Evolutionary conservation across 495 filamentous ascomycete genomes (phyloP).

Genomic region (Stereocaulon alpinum): DNA sequence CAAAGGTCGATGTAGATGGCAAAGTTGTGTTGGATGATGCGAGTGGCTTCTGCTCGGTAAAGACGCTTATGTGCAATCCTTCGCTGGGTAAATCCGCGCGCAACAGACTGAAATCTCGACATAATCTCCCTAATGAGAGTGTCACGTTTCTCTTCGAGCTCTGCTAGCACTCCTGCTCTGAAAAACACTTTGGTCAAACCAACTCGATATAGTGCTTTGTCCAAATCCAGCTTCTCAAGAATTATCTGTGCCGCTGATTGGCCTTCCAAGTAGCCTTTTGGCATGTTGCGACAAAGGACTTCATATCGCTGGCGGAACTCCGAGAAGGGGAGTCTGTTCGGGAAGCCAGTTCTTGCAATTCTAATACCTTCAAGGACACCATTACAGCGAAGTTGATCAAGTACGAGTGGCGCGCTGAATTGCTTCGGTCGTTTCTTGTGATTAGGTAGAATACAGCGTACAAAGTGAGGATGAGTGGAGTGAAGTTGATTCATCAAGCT

Average conservation of each 20-base stretch:
- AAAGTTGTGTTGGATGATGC: slow-evolving; percentile 92
- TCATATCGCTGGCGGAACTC: slow-evolving; percentile 97
- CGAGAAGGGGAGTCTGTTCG: slow-evolving; percentile 81
- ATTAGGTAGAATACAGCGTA: slow-evolving; percentile 95
- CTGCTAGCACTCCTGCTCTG: slow-evolving; percentile 88
- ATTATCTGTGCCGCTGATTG: slow-evolving; percentile 77
- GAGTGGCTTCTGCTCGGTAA: slow-evolving; percentile 87
- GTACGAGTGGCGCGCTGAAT: slow-evolving; percentile 74
- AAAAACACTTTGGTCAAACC: slow-evolving; percentile 98
- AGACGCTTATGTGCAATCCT: slow-evolving; percentile 82
- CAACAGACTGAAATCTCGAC: slow-evolving; percentile 84
- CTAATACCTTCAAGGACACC: slow-evolving; percentile 97
- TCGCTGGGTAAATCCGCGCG: slow-evolving; percentile 79
- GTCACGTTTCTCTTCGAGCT: slow-evolving; percentile 91
- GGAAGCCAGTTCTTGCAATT: slow-evolving; percentile 97
- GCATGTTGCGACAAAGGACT: slow-evolving; percentile 84
- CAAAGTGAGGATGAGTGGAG: slow-evolving; percentile 96
- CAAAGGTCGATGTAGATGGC: slow-evolving; percentile 78
- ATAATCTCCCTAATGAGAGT: slow-evolving; percentile 86
- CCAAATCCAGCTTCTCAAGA: slow-evolving; percentile 79
- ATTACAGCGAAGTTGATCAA: slow-evolving; percentile 95
- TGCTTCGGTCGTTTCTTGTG: slow-evolving; percentile 97
- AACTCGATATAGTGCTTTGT: slow-evolving; percentile 78
- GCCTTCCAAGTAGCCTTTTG: slow-evolving; percentile 83
- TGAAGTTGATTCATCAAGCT: slow-evolving; percentile 93